phyloP scores from a whole-genome alignment of 306 rosid species.

The Senna tora region DNA sequence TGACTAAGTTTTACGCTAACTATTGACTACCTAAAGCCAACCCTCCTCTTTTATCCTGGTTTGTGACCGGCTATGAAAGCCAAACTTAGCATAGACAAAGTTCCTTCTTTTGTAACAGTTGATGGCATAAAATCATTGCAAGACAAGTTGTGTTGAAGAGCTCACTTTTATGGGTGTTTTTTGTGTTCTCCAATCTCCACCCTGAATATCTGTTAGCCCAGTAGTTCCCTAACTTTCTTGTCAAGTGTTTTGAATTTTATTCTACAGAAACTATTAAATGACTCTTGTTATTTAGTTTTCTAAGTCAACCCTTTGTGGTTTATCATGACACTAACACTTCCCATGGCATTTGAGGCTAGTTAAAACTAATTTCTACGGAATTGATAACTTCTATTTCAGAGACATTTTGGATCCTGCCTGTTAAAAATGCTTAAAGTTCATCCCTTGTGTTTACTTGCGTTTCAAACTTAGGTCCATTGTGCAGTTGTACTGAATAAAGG shows the following conservation, averaged over 20 bases:
- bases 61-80: too few species aligned
- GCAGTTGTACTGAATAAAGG: conserved; percentile 4
- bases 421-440: neutral
- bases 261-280: neutral
- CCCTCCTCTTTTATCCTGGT: too few species aligned
- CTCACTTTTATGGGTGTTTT: conserved; percentile 24
- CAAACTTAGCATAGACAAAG: too few species aligned
- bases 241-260: conserved; percentile 21
- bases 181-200: neutral
- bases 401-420: neutral
- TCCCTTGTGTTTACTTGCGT: neutral
- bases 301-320: neutral
- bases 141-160: conserved; percentile 12
- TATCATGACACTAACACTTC: neutral
- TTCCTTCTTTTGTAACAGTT: neutral
- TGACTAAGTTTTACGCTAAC: too few species aligned
- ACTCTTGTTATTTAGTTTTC: neutral
- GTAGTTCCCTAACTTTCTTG: conserved; percentile 14
- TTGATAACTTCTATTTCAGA: neutral
- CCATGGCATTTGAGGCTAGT: neutral
- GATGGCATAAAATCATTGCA: conserved; percentile 3
- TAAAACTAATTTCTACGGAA: neutral
- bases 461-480: neutral
- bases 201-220: neutral
- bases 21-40: too few species aligned